Conservation (phyloP, 148 eudicot genomes). For the Rhododendron henanense region DNA sequence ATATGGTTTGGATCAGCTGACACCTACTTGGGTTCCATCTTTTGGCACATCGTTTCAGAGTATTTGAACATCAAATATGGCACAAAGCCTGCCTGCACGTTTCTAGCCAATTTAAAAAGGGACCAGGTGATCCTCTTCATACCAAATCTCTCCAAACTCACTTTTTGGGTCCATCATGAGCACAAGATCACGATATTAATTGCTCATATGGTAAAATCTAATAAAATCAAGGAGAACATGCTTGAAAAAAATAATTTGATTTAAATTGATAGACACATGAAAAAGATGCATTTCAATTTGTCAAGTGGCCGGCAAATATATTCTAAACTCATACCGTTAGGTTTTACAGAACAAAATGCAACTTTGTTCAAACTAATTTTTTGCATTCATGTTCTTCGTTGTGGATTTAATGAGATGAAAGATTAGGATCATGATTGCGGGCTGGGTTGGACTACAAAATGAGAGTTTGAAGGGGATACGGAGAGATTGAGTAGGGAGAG, state of each 20-base stretch:
- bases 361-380: not conserved
- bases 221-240: not conserved
- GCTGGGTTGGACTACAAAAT: not conserved
- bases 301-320: no score
- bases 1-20: not conserved
- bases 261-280: not conserved
- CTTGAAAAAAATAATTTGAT: no score
- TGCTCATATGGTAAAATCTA: not conserved
- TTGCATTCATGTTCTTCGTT: not conserved
- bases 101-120: not conserved
- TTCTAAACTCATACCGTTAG: no score
- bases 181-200: not conserved
- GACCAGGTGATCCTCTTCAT: not conserved
- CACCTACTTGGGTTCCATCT: not conserved
- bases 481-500: not conserved
- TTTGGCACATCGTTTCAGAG: not conserved
- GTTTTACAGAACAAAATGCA: not conserved
- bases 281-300: not conserved
- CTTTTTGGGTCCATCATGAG: not conserved
- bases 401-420: not conserved
- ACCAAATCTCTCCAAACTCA: not conserved
- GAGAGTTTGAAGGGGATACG: not conserved
- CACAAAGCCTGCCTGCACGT: conserved; percentile 17
- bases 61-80: not conserved
- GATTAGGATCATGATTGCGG: not conserved